Evolutionary conservation across 2,329 filamentous ascomycete genomes (phyloP).

Genomic region (Mycocentrospora acerina): DNA sequence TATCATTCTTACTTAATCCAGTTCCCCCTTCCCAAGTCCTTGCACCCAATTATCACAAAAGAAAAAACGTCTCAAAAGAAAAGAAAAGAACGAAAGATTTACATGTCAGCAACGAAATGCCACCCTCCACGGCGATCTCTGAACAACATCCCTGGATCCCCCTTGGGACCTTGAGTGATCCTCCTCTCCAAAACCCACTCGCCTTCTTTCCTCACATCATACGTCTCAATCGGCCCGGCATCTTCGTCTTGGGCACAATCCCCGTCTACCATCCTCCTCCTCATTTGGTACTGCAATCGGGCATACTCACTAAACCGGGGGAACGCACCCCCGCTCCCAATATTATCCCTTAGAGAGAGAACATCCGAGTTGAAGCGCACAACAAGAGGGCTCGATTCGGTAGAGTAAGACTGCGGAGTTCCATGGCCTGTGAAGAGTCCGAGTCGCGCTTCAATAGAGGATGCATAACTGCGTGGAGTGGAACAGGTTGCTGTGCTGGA

Average conservation of each 20-base stretch:
- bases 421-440: slow-evolving; percentile 12
- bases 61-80: too few relatives aligned
- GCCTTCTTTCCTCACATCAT: slow-evolving; percentile 6
- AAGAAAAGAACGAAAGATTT: too few relatives aligned
- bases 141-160: slow-evolving; percentile 17
- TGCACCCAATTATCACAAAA: too few relatives aligned
- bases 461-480: slow-evolving; percentile 5
- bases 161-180: slow-evolving; percentile 10
- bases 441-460: slow-evolving; percentile 13
- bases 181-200: slow-evolving; percentile 22
- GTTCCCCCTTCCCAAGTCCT: too few relatives aligned
- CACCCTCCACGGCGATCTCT: slow-evolving; percentile 13
- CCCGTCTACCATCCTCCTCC: slow-evolving; percentile 5
- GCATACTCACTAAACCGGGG: slow-evolving; percentile 18
- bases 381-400: slow-evolving; percentile 10
- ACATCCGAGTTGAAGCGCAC: slow-evolving; percentile 9
- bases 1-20: too few relatives aligned
- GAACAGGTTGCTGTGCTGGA: slow-evolving; percentile 9
- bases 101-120: slow-evolving; percentile 19
- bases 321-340: slow-evolving; percentile 6
- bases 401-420: slow-evolving; percentile 4
- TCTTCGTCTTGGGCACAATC: slow-evolving; percentile 12
- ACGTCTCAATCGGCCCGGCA: slow-evolving; percentile 17
- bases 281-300: too few relatives aligned
- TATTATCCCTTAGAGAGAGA: slow-evolving; percentile 14